A percentile compares a stretch with the other conserved stretches of the same genome.
Evolutionary conservation across 2,329 filamentous ascomycete genomes (phyloP).

Genomic region (Stagonosporopsis chrysanthemi): DNA sequence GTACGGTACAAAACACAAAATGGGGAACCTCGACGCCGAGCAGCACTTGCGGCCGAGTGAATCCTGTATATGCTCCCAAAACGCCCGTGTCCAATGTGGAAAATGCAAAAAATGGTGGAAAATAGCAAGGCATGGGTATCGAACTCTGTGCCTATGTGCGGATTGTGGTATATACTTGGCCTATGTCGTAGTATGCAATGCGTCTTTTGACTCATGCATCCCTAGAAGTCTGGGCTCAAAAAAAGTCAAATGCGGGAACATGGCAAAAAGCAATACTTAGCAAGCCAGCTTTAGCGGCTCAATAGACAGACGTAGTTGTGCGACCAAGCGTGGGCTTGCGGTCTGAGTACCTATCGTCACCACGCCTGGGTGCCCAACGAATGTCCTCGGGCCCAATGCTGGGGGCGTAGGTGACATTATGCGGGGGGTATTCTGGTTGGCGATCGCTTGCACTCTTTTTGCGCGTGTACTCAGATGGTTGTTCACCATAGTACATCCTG

Average conservation of each 20-base stretch:
- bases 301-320: conserved; percentile 42
- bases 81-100: conserved; percentile 7
- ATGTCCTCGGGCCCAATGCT: conserved; percentile 50
- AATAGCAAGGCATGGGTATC: conserved; percentile 10
- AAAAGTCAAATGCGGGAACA: conserved; percentile 2
- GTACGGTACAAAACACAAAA: background rate
- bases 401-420: conserved; percentile 41
- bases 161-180: conserved; percentile 12
- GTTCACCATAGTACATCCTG: conserved; percentile 37
- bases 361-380: conserved; percentile 34
- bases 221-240: background rate
- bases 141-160: conserved; percentile 13
- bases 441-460: conserved; percentile 26
- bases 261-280: conserved; percentile 1
- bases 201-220: background rate
- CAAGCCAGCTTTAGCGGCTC: conserved; percentile 3
- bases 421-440: conserved; percentile 42
- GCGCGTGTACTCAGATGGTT: conserved; percentile 25
- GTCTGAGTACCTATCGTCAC: conserved; percentile 36
- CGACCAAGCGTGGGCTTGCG: conserved; percentile 37
- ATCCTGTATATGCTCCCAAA: conserved; percentile 12
- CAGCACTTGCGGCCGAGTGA: conserved; percentile 15
- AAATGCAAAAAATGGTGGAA: background rate
- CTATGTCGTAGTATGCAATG: background rate
- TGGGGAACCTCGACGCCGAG: conserved; percentile 11